Evolutionary conservation across 23 red algal species (phyloP).

Genomic region (Gracilaria domingensis): DNA sequence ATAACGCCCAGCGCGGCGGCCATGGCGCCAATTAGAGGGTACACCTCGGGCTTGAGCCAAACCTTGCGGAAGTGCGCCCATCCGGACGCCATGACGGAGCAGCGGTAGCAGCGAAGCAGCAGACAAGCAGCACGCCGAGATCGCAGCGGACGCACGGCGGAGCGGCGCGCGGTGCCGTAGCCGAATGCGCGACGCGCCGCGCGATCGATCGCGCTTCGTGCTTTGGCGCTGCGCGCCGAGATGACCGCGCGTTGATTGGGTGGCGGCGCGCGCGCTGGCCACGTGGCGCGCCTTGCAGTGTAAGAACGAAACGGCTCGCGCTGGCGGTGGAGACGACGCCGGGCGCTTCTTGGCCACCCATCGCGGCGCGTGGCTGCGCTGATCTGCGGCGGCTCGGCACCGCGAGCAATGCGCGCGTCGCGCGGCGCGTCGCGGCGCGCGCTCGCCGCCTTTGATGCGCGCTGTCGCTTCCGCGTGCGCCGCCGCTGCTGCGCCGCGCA

Average conservation of each 20-base stretch:
- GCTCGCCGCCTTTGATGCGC: not conserved
- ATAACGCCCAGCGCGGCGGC: slow-evolving; percentile 69
- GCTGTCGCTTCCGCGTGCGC: no score
- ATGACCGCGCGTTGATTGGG: not conserved
- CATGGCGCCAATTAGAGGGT: slow-evolving; percentile 76
- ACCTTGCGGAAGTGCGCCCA: slow-evolving; percentile 65
- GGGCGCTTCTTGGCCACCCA: not conserved
- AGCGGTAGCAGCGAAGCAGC: not conserved
- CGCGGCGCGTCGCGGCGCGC: no score
- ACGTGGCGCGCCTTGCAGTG: not conserved
- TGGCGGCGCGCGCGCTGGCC: not conserved
- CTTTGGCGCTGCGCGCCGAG: not conserved
- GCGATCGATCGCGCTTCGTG: not conserved
- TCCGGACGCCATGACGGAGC: slow-evolving; percentile 34
- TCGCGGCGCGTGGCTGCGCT: not conserved
- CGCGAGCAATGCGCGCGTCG: no score
- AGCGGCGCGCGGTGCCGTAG: not conserved
- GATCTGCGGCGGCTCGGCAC: not conserved
- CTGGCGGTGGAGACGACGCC: no score
- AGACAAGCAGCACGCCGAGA: not conserved
- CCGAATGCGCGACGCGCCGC: not conserved
- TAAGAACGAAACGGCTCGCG: no score
- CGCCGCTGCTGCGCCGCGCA: no score
- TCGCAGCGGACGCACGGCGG: not conserved
- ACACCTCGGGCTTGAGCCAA: slow-evolving; percentile 77